Percentiles rank a stretch among this genome's conserved stretches.
Conservation (phyloP, 2,329 filamentous ascomycete species). For the Colletotrichum sp. region DNA sequence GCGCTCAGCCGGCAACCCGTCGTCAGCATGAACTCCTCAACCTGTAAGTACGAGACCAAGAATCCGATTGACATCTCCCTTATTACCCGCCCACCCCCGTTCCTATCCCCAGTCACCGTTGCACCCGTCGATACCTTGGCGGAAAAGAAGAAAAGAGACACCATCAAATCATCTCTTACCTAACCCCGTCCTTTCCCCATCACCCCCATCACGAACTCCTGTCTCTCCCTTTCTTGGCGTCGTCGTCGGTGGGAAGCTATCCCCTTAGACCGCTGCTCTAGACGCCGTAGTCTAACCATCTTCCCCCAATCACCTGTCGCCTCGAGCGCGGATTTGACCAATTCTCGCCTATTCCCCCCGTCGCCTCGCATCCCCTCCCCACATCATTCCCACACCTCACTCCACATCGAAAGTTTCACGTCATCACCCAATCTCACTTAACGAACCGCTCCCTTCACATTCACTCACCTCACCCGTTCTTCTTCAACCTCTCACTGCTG, state of each 20-base stretch:
- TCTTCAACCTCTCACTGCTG: not conserved
- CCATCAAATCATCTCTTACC: not conserved
- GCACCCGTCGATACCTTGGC: not conserved
- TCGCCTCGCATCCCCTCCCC: not conserved
- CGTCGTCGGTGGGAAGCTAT: not conserved
- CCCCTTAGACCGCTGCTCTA: not conserved
- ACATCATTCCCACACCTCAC: conserved; percentile 4
- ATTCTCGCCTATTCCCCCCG: not conserved
- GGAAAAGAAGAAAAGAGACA: not conserved
- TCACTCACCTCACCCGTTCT: not conserved
- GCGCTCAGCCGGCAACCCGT: not conserved
- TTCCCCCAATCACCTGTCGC: not conserved
- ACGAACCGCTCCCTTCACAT: not conserved
- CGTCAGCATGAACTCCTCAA: conserved; percentile 12
- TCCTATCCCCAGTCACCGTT: not conserved
- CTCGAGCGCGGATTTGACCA: not conserved
- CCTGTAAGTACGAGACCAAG: conserved; percentile 5
- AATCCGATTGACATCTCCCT: not conserved
- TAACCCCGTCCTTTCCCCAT: not conserved
- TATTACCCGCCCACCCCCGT: not conserved
- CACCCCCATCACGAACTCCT: not conserved
- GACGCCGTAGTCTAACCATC: not conserved
- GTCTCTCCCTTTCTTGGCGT: not conserved
- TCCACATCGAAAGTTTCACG: conserved; percentile 19
- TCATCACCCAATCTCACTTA: conserved; percentile 16